phyloP scores from a whole-genome alignment of 176 grass and related monocot species.

The Zoysia pacifica region DNA sequence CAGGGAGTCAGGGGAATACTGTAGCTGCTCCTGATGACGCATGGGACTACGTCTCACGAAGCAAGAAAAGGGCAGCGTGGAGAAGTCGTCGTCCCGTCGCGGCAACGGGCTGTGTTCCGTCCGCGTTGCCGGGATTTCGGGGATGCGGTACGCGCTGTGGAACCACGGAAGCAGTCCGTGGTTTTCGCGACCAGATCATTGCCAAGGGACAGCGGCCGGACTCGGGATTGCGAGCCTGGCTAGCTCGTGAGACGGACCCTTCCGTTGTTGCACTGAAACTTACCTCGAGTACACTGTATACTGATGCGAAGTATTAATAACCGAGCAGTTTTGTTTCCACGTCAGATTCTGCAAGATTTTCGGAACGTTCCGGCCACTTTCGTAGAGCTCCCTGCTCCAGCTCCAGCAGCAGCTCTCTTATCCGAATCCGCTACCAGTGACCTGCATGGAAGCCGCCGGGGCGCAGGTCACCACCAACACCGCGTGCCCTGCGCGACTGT shows the following conservation, averaged over 20 bases:
- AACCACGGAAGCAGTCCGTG: no score
- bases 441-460: background rate
- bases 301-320: no score
- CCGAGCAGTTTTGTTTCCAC: background rate
- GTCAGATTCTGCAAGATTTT: background rate
- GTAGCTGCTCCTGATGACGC: no score
- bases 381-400: no score
- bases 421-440: background rate
- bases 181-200: background rate
- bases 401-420: background rate
- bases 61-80: no score
- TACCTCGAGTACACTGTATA: background rate
- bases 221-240: background rate
- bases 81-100: no score
- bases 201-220: background rate
- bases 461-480: background rate
- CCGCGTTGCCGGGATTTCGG: no score
- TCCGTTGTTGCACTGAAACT: background rate
- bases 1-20: no score
- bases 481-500: background rate
- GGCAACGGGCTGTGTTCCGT: no score
- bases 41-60: no score
- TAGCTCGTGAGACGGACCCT: background rate
- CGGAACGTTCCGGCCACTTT: background rate
- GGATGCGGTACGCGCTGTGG: no score